These are phyloP conservation scores for Cladosporium sp. DNA, from an alignment of 2,329 filamentous ascomycete species.

Conservation along the genomic window DNA sequence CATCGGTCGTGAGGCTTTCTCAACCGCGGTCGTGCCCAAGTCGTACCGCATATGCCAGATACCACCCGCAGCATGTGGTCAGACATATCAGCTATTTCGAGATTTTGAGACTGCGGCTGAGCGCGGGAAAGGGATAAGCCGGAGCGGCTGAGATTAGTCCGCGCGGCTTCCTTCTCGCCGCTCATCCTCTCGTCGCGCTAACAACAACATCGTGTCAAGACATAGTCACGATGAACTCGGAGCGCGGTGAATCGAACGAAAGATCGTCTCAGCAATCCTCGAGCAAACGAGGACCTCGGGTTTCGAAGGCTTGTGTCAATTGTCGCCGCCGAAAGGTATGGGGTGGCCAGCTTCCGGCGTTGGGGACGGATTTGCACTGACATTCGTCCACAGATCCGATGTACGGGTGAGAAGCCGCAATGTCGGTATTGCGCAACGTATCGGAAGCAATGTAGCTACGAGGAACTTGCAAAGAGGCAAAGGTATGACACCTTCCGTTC, in stretches of 20 bases:
- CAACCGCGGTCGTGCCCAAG: no score
- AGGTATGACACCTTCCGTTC: not conserved
- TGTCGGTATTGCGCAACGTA: conserved; percentile 10
- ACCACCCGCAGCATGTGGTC: not conserved
- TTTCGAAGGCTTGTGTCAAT: conserved; percentile 11
- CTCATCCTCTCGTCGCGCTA: not conserved
- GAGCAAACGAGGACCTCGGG: conserved; percentile 4
- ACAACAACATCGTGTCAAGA: not conserved
- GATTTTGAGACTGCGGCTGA: not conserved
- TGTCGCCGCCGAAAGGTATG: conserved; percentile 5
- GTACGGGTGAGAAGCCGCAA: conserved; percentile 8
- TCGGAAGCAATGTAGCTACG: conserved; percentile 4
- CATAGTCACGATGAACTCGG: not conserved
- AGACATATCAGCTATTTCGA: conserved; percentile 2
- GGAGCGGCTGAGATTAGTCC: conserved; percentile 1
- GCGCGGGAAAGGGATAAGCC: no score
- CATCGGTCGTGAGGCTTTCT: no score
- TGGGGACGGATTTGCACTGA: not conserved
- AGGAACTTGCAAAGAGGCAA: conserved; percentile 6
- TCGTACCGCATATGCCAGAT: no score
- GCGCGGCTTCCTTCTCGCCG: conserved; percentile 6
- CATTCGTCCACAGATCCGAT: not conserved
- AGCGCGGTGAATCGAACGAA: not conserved
- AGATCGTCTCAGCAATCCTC: not conserved
- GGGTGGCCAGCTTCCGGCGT: not conserved